Base-by-base conservation (phyloP, 2,329 filamentous ascomycete species). In the Fusarium udum region DNA sequence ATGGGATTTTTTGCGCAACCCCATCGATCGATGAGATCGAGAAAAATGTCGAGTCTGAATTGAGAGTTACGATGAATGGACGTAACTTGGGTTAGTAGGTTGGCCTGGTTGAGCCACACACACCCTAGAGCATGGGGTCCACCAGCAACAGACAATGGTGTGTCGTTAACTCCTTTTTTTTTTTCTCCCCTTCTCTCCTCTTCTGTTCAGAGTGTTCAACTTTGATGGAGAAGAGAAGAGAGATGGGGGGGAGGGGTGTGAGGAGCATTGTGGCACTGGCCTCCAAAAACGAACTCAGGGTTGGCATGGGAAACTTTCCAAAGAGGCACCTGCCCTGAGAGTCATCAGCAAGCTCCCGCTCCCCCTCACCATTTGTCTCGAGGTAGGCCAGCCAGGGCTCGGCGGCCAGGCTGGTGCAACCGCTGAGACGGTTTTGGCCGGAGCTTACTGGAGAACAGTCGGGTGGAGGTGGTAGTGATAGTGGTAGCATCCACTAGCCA, bases 21-120 rank as follows among this genome's bases (percentile, higher is more conserved):
- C 79, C 78, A 79, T 79, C 76, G 80, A 82, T 82, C 80, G 80
- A 80, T 77, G 74, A 63, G 76, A 82, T 81, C 80, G 80, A 81
- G 72, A 78, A 74, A 76, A 69, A 64, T 58, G 69, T 67, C 61
- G 69, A 67, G 67, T 67, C 62, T 71, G 67, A 73, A 62, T 65
- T 60, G 46, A 64, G 59, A 63, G 61, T 68, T 66, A 64, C 75
- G 58, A 66, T 69, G 59, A 61, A 63, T 53, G 59, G 57, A 66
- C 67, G 67, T 69, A 69, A 69, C 51, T 69, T n/a, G 51, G 64
- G 64, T 28, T 28, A 28, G 26, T 68, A 68, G 67, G 57, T 64
- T n/a, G 49, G 57, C 51, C 51, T 48, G 63, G 49, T 60, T 65
- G 71, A 73, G 71, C 71, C 71, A 73, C 66, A 46, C 40, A 73